phyloP scores from a whole-genome alignment of 1,284 basidiomycete species.

The Serendipita sp. region DNA sequence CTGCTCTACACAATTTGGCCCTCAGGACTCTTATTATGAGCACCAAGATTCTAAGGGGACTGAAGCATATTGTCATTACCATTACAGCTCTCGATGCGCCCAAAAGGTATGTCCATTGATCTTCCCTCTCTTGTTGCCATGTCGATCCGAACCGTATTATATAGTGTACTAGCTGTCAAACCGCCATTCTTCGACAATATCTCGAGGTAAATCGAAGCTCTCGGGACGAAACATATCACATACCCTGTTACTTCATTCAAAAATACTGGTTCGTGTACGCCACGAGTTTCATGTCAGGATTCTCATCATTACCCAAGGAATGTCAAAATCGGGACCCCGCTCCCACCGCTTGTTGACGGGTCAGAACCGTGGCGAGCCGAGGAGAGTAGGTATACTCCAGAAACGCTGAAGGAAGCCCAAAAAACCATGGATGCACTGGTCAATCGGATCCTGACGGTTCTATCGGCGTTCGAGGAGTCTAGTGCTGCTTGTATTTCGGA shows the following conservation, averaged over 20 bases:
- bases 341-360: constrained; percentile 19
- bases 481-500: constrained; percentile 99
- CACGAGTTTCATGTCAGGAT: background rate
- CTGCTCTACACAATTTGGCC: constrained; percentile 90
- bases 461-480: constrained; percentile 96
- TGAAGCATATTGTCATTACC: constrained; percentile 93
- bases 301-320: background rate
- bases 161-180: constrained; percentile 94
- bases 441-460: constrained; percentile 97
- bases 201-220: constrained; percentile 99
- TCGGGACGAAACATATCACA: constrained; percentile 98
- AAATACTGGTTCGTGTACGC: constrained; percentile 21
- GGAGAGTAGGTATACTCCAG: constrained; percentile 66
- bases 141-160: background rate
- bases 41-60: constrained; percentile 57
- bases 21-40: constrained; percentile 98
- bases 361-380: constrained; percentile 38
- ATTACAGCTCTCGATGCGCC: constrained; percentile 96
- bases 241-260: constrained; percentile 82
- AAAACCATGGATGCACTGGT: constrained; percentile 94
- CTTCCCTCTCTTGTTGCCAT: background rate
- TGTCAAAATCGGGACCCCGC: background rate
- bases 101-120: constrained; percentile 13
- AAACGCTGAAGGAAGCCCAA: constrained; percentile 84
- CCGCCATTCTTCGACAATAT: constrained; percentile 98